Evolutionary conservation across 2,329 filamentous ascomycete genomes (phyloP), one percentile per base, ranked within the genome.

Genomic region (Cladosporium sp.): DNA sequence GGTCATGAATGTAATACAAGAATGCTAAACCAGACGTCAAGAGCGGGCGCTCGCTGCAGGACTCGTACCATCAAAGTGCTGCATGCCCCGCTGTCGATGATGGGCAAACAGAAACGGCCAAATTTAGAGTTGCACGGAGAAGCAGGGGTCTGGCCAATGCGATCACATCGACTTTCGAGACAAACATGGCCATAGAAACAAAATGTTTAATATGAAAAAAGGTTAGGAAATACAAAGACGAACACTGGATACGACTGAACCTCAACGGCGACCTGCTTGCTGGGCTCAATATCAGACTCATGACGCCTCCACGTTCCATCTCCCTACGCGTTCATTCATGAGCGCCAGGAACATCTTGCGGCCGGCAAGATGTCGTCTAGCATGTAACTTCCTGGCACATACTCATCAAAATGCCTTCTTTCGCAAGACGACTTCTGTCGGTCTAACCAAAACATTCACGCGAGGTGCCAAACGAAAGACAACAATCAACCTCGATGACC

Each of bases 401-500:
- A 3, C 47, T 8, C 30, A 14, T 20, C 17, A 20, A 8, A 30
- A 30, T 17, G 3, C 25, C 11, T 4, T n/a, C 7, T 14, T 8
- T 9, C 7, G 6, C 4, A 30, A 20, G 6, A 3, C 11, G 5
- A 0, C 17, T 50, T 9, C 6, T 4, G 28, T 17, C 17, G 20
- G 49, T 19, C 49, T n/a, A 1, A 12, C 49, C 14, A 39, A 6
- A n/a, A 38, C 15, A 11, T 39, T 56, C 40, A 47, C 17, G 22
- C 73, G 75, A 49, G 72, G 74, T 17, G 76, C 74, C 45, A 80
- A 78, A 64, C 73, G 68, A 20, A 74, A 70, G 51, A 69, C 71
- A 4, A 72, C 69, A 1, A 38, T 78, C 36, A 68, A 68, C 43
- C 62, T 69, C 66, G 59, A 78, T 60, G 76, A 82, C 25, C 73